A percentile compares a stretch with the other conserved stretches of the same genome.
phyloP scores from a whole-genome alignment of 106 monocot genomes.

The Posidonia australis region DNA sequence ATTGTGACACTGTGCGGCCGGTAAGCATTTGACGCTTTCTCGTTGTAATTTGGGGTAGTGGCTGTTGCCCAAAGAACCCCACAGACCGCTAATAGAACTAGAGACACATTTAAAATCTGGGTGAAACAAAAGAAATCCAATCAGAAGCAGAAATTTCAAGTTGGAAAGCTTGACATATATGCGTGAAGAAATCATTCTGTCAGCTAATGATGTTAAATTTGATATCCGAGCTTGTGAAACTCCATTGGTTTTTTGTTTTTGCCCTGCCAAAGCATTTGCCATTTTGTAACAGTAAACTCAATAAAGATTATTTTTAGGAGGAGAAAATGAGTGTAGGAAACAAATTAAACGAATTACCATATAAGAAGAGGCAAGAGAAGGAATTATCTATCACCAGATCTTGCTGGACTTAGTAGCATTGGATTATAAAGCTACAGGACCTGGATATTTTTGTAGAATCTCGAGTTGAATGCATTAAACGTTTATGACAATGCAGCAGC shows the following conservation, averaged over 20 bases:
- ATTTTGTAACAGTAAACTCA: no score
- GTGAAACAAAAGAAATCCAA: slow-evolving; percentile 8
- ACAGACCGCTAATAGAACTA: slow-evolving; percentile 13
- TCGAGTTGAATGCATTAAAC: not conserved
- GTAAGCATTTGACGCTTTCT: not conserved
- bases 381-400: not conserved
- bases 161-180: not conserved
- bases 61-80: slow-evolving; percentile 9
- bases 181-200: not conserved
- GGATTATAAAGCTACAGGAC: not conserved
- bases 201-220: not conserved
- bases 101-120: slow-evolving; percentile 25
- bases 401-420: not conserved
- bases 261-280: no score
- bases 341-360: not conserved
- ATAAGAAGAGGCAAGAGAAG: not conserved
- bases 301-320: not conserved
- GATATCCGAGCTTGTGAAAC: not conserved
- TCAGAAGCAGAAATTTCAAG: not conserved
- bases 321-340: not conserved
- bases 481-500: not conserved
- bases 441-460: not conserved
- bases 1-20: slow-evolving; percentile 54
- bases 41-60: slow-evolving; percentile 16
- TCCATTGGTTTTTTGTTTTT: not conserved